These are phyloP conservation scores for Ustilago vetiveriae DNA, from an alignment of 1,284 basidiomycete species.

Conservation along the genomic window DNA sequence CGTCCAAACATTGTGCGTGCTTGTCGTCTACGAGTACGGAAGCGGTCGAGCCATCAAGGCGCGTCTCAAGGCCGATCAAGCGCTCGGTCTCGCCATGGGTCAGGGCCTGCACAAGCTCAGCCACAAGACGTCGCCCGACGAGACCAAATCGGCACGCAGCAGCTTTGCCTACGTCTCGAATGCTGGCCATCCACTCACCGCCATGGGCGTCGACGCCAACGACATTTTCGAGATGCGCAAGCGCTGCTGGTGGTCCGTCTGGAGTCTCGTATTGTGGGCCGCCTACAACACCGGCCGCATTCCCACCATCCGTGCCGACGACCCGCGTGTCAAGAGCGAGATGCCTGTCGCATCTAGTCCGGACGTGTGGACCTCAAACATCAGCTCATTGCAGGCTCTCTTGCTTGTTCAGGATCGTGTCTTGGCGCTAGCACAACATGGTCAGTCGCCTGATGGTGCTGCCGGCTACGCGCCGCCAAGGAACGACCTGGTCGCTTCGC, in stretches of 20 bases:
- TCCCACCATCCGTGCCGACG: constrained; percentile 61
- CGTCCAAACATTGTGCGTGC: constrained; percentile 56
- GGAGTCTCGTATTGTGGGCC: constrained; percentile 56
- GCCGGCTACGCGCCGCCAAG: constrained; percentile 20
- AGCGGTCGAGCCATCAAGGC: constrained; percentile 60
- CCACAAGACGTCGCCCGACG: constrained; percentile 22
- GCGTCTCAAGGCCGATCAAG: constrained; percentile 61
- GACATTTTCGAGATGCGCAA: constrained; percentile 61
- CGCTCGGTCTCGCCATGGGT: constrained; percentile 60
- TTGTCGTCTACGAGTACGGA: constrained; percentile 61
- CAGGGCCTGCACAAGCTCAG: constrained; percentile 57
- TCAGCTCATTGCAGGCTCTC: constrained; percentile 55
- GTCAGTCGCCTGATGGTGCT: constrained; percentile 9
- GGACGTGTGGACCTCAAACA: constrained; percentile 49
- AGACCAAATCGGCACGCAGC: constrained; percentile 31
- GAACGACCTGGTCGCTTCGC: constrained; percentile 18
- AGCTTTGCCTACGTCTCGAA: constrained; percentile 39
- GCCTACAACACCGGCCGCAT: constrained; percentile 61
- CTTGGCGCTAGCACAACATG: constrained; percentile 49
- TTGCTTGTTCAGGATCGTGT: constrained; percentile 59
- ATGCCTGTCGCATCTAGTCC: constrained; percentile 45
- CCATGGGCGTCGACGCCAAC: constrained; percentile 33
- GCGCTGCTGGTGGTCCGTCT: constrained; percentile 60
- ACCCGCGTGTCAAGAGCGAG: constrained; percentile 59
- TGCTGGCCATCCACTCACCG: constrained; percentile 28